Base-by-base conservation (phyloP, 2,329 filamentous ascomycete species). In the Clonostachys chloroleuca region DNA sequence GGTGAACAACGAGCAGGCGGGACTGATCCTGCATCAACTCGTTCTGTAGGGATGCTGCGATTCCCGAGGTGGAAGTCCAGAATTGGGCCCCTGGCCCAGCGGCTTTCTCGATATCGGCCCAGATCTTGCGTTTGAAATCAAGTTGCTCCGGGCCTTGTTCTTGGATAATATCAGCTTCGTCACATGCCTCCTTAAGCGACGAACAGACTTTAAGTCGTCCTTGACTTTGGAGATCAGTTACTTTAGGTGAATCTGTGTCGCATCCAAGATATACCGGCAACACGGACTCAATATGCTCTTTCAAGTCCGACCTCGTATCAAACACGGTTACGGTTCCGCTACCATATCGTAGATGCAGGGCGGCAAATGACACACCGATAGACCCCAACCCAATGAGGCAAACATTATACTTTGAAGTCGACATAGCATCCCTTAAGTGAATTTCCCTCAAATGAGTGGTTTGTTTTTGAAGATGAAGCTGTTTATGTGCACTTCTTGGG, bases 61-160 rank as follows among this genome's bases (percentile, higher is more conserved):
- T 82, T 0, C 80, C 80, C 2, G 72, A 77, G 0, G 80, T 83
- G 47, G 72, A 77, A 36, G 72, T 78, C 78, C 79, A 83, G 43
- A 83, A 62, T n/a, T 81, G 65, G 0, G 77, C 70, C 8, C 63
- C 52, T 5, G 56, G 48, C 1, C 65, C 63, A 0, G 75, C 75
- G 34, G 73, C 54, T 2, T 61, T 51, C 49, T 80, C 71, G 7
- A 84, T 68, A 20, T 75, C 56, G 0, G 66, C 59, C 79, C 79
- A 83, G 24, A 80, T 62, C 0, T 55, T 55, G 35, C 65, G 63
- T 52, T 83, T 83, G 58, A 80, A 78, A 1, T 62, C 48, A 0
- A 70, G 52, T 43, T 72, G 72, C 54, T 83, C 80, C 0, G 79
- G 78, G 0, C 77, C 77, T 60, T 81, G 78, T 61, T 83, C 80